Conservation (phyloP, 2,329 filamentous ascomycete species). For the Balansia obtecta region DNA sequence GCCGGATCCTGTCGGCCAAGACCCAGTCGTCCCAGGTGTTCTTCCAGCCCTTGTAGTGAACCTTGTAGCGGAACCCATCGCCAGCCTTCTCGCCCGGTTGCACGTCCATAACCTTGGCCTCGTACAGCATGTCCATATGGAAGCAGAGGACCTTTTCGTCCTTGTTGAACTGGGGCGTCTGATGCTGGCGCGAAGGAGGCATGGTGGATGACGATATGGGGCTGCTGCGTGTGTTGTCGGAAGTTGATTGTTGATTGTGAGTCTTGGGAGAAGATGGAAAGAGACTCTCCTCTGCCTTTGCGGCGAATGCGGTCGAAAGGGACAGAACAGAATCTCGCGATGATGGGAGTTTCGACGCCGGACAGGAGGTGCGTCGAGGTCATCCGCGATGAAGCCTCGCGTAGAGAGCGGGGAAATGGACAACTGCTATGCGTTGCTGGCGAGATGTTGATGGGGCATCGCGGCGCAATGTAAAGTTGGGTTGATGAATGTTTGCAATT, state of each 20-base stretch:
- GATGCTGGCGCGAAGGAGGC: constrained; percentile 31
- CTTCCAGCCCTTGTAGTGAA: constrained; percentile 99
- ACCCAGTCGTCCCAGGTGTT: constrained; percentile 99
- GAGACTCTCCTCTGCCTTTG: neutral
- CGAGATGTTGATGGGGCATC: neutral
- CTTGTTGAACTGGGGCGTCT: constrained; percentile 44
- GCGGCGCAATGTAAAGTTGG: neutral
- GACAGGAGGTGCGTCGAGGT: neutral
- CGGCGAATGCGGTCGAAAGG: neutral
- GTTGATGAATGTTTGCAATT: neutral
- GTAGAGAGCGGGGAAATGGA: neutral
- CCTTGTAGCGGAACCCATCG: constrained; percentile 69
- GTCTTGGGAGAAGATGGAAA: neutral
- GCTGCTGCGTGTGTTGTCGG: neutral
- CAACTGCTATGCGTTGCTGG: neutral
- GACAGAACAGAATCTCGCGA: neutral
- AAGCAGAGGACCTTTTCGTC: constrained; percentile 96
- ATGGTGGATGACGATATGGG: constrained; percentile 15
- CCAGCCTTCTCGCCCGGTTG: constrained; percentile 55
- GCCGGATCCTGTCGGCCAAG: constrained; percentile 80
- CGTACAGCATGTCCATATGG: constrained; percentile 92
- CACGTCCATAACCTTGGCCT: constrained; percentile 86
- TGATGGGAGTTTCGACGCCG: no score
- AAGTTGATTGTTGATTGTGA: neutral
- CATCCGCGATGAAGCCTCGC: neutral